Conservation (phyloP, 2,329 filamentous ascomycete genomes). For the Stachybotrys echinatus region DNA sequence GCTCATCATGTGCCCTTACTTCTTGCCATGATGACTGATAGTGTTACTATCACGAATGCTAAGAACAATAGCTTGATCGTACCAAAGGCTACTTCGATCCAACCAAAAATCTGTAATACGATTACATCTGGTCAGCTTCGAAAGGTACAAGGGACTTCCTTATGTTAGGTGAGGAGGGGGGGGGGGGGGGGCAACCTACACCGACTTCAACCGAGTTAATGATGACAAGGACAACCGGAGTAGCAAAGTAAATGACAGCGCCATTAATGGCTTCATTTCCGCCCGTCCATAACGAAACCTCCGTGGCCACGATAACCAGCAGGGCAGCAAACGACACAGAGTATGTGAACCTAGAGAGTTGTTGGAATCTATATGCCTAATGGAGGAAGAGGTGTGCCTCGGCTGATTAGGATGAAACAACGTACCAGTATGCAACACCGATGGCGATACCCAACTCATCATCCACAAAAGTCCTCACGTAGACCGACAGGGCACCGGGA, state of each 20-base stretch:
- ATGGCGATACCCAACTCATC: slow-evolving; percentile 23
- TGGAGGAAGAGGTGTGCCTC: neutral
- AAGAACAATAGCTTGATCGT: slow-evolving; percentile 18
- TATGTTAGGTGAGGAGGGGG: neutral
- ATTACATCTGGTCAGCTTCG: neutral
- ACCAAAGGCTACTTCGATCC: slow-evolving; percentile 18
- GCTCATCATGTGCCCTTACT: neutral
- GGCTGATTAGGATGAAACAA: slow-evolving; percentile 2
- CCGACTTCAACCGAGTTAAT: slow-evolving; percentile 16
- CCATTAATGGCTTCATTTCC: slow-evolving; percentile 9
- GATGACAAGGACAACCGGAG: slow-evolving; percentile 13
- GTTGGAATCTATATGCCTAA: neutral
- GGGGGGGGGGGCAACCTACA: slow-evolving; percentile 8
- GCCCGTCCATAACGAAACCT: slow-evolving; percentile 17
- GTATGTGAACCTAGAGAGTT: slow-evolving; percentile 19
- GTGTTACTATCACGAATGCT: slow-evolving; percentile 9
- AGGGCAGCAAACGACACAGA: slow-evolving; percentile 19
- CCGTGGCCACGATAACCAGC: slow-evolving; percentile 15
- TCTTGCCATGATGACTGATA: slow-evolving; percentile 12
- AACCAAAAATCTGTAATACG: slow-evolving; percentile 17
- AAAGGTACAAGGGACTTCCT: neutral
- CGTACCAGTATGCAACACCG: slow-evolving; percentile 25
- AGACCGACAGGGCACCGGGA: slow-evolving; percentile 22
- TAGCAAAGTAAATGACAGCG: slow-evolving; percentile 14
- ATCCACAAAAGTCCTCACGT: slow-evolving; percentile 25